Conservation (phyloP, 2,329 filamentous ascomycete species). For the Epichloe brachyelytri region DNA sequence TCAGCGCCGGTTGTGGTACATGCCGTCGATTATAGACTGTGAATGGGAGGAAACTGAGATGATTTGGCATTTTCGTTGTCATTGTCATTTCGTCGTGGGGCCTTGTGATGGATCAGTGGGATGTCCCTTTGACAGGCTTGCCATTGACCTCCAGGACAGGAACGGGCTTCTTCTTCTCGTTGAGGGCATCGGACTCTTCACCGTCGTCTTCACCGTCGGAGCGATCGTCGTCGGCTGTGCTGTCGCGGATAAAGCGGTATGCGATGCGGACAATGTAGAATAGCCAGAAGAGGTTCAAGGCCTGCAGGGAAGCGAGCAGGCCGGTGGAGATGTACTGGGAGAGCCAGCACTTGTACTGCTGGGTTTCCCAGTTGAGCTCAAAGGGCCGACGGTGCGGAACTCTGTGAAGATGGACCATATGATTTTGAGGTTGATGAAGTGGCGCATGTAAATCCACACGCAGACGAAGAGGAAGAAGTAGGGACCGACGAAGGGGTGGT, state of each 20-base stretch:
- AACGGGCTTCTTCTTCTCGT: slow-evolving; percentile 13
- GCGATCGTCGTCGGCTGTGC: slow-evolving; percentile 54
- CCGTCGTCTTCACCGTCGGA: slow-evolving; percentile 57
- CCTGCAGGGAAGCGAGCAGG: slow-evolving; percentile 55
- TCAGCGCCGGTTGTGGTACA: too few relatives aligned
- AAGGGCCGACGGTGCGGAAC: slow-evolving; percentile 61
- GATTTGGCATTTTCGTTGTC: too few relatives aligned
- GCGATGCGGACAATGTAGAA: slow-evolving; percentile 65
- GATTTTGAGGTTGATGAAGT: slow-evolving; percentile 71
- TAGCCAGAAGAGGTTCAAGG: slow-evolving; percentile 71
- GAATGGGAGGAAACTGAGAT: too few relatives aligned
- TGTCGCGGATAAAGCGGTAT: slow-evolving; percentile 52
- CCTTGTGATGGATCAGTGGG: not conserved
- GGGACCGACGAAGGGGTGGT: slow-evolving; percentile 62
- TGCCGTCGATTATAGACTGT: too few relatives aligned
- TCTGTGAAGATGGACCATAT: slow-evolving; percentile 63
- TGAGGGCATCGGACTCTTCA: slow-evolving; percentile 28
- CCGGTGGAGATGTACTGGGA: slow-evolving; percentile 53
- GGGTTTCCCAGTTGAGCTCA: slow-evolving; percentile 60
- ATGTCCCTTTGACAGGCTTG: slow-evolving; percentile 9
- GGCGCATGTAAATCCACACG: slow-evolving; percentile 81
- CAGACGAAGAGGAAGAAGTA: slow-evolving; percentile 76
- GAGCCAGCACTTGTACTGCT: slow-evolving; percentile 66
- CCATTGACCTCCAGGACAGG: slow-evolving; percentile 12
- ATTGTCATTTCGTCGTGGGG: too few relatives aligned